Percentiles rank a stretch among this genome's conserved stretches.
Evolutionary conservation across 306 rosid species (phyloP).

Genomic region (Boehmeria nivea): DNA sequence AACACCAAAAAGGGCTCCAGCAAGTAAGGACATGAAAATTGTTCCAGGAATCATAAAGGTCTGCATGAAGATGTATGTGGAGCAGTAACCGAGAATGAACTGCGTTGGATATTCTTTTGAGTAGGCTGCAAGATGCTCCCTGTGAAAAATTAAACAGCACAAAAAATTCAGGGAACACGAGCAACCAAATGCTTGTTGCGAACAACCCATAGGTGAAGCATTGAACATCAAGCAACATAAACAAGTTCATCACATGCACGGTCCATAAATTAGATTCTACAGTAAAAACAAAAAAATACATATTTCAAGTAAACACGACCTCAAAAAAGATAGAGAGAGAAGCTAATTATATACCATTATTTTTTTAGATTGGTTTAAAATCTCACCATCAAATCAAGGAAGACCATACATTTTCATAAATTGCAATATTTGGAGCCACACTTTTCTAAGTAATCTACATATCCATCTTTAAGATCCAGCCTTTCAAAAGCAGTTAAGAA

Average conservation of each 20-base stretch:
- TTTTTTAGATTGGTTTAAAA: too few species aligned
- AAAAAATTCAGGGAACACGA: background rate
- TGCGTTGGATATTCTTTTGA: conserved; percentile 59
- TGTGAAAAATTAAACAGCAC: conserved; percentile 18
- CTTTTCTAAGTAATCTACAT: too few species aligned
- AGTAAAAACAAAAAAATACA: too few species aligned
- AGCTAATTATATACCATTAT: too few species aligned
- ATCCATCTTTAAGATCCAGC: too few species aligned
- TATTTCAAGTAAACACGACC: too few species aligned
- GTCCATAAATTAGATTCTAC: too few species aligned
- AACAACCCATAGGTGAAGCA: background rate
- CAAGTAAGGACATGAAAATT: conserved; percentile 92
- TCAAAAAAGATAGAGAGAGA: too few species aligned
- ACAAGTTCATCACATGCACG: too few species aligned
- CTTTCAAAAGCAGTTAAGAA: too few species aligned
- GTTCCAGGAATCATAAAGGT: conserved; percentile 99
- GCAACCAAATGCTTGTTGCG: background rate
- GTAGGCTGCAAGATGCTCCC: conserved; percentile 63
- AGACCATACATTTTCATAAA: background rate
- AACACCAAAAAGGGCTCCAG: conserved; percentile 94
- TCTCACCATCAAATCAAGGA: too few species aligned
- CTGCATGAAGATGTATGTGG: conserved; percentile 96
- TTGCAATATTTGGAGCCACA: background rate
- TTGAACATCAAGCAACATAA: background rate
- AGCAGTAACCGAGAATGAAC: conserved; percentile 87